Evolutionary conservation across 805 yeast genomes (phyloP).

Genomic region (Candida orba): DNA sequence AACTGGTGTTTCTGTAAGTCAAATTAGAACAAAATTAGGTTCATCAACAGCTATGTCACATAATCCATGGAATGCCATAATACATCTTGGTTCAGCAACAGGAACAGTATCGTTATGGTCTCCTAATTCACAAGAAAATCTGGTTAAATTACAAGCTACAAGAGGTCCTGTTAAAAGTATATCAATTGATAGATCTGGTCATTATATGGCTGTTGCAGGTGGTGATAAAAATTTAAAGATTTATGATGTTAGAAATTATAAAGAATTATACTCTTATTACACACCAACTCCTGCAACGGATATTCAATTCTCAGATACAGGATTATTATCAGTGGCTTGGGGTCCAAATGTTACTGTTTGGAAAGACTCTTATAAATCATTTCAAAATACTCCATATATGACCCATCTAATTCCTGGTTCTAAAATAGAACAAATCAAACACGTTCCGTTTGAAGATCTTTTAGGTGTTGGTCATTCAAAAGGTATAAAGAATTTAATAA

Average conservation of each 20-base stretch:
- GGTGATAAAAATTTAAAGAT: slow-evolving; percentile 77
- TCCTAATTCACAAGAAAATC: slow-evolving; percentile 78
- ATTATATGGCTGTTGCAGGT: slow-evolving; percentile 90
- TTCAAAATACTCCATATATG: slow-evolving; percentile 86
- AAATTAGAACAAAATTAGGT: slow-evolving; percentile 80
- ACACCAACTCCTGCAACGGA: slow-evolving; percentile 84
- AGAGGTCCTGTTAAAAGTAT: slow-evolving; percentile 84
- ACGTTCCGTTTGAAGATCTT: slow-evolving; percentile 96
- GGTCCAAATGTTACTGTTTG: slow-evolving; percentile 93
- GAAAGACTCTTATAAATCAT: slow-evolving; percentile 72
- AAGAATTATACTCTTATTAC: slow-evolving; percentile 53
- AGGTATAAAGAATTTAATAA: slow-evolving; percentile 77
- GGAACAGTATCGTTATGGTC: slow-evolving; percentile 94
- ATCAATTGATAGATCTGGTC: slow-evolving; percentile 86
- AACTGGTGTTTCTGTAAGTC: slow-evolving; percentile 81
- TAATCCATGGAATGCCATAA: slow-evolving; percentile 93
- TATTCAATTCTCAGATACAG: slow-evolving; percentile 78
- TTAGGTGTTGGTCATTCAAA: slow-evolving; percentile 77
- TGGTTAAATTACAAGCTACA: slow-evolving; percentile 66
- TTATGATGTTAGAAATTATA: slow-evolving; percentile 88
- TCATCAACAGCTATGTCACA: slow-evolving; percentile 85
- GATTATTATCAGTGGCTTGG: slow-evolving; percentile 84
- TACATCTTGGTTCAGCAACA: slow-evolving; percentile 88
- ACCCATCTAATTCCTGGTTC: slow-evolving; percentile 78
- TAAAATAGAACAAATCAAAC: slow-evolving; percentile 56